These are phyloP conservation scores for Hygrocybe punicea DNA, from an alignment of 768 basidiomycete genomes.

Conservation along the genomic window DNA sequence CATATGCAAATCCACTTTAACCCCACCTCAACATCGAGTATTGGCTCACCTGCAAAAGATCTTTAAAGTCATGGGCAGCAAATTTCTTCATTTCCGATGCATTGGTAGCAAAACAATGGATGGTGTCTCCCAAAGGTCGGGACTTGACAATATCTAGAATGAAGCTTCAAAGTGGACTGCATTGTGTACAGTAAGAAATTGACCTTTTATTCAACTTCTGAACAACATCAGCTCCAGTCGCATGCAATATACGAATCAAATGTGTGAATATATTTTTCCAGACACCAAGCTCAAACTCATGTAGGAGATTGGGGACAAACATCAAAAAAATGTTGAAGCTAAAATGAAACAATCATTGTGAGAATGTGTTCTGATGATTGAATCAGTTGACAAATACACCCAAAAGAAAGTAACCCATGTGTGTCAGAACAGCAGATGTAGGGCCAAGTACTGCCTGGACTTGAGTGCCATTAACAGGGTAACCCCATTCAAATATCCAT, in stretches of 20 bases:
- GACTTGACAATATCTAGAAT: conserved; percentile 21
- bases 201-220: conserved; percentile 21
- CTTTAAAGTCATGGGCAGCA: conserved; percentile 39
- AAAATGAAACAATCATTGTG: conserved; percentile 8
- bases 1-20: background rate
- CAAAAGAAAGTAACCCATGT: background rate
- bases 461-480: background rate
- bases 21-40: conserved; percentile 8
- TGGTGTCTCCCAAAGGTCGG: conserved; percentile 34
- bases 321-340: conserved; percentile 24
- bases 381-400: background rate
- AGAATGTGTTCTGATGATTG: conserved; percentile 28
- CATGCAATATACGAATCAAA: conserved; percentile 27
- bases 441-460: background rate
- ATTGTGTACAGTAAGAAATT: background rate
- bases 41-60: conserved; percentile 29
- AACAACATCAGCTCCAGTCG: conserved; percentile 10
- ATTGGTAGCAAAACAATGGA: conserved; percentile 35
- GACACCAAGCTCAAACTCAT: conserved; percentile 40
- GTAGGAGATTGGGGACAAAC: conserved; percentile 37
- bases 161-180: background rate
- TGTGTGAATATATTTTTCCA: conserved; percentile 36
- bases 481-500: conserved; percentile 2
- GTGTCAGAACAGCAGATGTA: conserved; percentile 6
- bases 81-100: conserved; percentile 35